These are phyloP conservation scores for Chlamydomonas sphaeroides DNA, from an alignment of 139 green algal genomes.

Conservation along the genomic window DNA sequence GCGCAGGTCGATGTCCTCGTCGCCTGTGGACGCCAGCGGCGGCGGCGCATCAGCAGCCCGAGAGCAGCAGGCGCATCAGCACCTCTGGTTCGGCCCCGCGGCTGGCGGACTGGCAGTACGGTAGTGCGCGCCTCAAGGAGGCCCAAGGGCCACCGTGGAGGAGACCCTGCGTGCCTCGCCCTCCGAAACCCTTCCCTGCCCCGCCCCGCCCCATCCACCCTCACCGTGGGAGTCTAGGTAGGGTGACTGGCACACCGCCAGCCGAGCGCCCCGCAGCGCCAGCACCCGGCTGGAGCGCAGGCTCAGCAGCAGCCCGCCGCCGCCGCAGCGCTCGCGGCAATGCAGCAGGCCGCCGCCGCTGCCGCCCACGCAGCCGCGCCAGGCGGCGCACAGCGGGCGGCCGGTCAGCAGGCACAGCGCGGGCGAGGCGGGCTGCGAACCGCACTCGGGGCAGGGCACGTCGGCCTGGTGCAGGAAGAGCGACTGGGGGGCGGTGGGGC, in stretches of 20 bases:
- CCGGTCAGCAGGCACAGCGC: conserved; percentile 50
- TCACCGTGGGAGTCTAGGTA: conserved; percentile 54
- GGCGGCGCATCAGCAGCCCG: too few relatives aligned
- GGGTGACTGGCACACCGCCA: conserved; percentile 40
- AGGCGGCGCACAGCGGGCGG: conserved; percentile 39
- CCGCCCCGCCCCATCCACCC: too few relatives aligned
- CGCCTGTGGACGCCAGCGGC: too few relatives aligned
- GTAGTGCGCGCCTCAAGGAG: too few relatives aligned
- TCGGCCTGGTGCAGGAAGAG: conserved; percentile 23
- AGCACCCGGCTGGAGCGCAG: conserved; percentile 45
- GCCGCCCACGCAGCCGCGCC: conserved; percentile 35
- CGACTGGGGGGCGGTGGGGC: not conserved
- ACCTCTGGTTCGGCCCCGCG: too few relatives aligned
- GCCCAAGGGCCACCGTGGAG: too few relatives aligned
- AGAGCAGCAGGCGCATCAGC: too few relatives aligned
- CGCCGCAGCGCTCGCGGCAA: conserved; percentile 30
- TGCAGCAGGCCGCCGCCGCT: conserved; percentile 45
- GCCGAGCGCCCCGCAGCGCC: conserved; percentile 8
- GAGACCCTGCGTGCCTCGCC: too few relatives aligned
- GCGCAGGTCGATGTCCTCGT: conserved; percentile 44
- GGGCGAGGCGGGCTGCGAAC: conserved; percentile 9
- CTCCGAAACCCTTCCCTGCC: too few relatives aligned
- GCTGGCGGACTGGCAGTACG: too few relatives aligned
- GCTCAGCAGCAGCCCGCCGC: conserved; percentile 40
- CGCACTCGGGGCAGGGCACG: conserved; percentile 31